Evolutionary conservation across 108 stramenopile genomes (phyloP).

Genomic region (Cyclotella distinguenda): DNA sequence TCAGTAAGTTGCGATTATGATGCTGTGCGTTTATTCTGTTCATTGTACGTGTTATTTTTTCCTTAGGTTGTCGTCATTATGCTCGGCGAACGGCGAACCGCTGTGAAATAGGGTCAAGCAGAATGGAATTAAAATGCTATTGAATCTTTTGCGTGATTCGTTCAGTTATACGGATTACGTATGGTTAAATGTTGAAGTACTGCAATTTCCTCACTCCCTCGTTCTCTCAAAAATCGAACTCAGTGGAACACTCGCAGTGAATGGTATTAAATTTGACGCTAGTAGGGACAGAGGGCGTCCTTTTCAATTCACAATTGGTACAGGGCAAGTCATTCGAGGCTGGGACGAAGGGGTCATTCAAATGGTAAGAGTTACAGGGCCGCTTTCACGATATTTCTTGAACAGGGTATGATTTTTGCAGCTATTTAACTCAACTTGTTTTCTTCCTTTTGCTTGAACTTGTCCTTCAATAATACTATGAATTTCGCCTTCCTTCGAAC

Average conservation of each 20-base stretch:
- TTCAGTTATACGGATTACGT: background rate
- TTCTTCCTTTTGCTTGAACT: background rate
- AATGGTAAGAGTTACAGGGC: conserved; percentile 11
- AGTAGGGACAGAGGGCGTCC: conserved; percentile 69
- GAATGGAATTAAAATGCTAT: no score
- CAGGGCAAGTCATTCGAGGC: conserved; percentile 73
- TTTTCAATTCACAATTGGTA: conserved; percentile 73
- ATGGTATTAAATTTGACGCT: conserved; percentile 80
- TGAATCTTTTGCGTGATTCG: no score
- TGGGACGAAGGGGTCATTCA: conserved; percentile 57
- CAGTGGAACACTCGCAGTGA: conserved; percentile 63
- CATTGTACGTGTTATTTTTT: background rate
- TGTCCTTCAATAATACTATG: background rate
- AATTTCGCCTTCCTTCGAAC: background rate
- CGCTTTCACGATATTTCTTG: background rate
- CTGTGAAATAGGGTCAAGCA: no score
- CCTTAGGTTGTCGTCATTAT: background rate
- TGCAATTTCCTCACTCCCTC: background rate
- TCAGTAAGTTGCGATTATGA: conserved; percentile 32
- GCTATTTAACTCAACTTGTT: background rate
- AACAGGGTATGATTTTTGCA: background rate
- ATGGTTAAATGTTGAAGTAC: background rate
- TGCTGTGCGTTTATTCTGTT: background rate
- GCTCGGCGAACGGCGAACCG: no score
- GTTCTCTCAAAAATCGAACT: background rate